Conservation (phyloP, 2,329 filamentous ascomycete genomes). For the Aureobasidium sp. region DNA sequence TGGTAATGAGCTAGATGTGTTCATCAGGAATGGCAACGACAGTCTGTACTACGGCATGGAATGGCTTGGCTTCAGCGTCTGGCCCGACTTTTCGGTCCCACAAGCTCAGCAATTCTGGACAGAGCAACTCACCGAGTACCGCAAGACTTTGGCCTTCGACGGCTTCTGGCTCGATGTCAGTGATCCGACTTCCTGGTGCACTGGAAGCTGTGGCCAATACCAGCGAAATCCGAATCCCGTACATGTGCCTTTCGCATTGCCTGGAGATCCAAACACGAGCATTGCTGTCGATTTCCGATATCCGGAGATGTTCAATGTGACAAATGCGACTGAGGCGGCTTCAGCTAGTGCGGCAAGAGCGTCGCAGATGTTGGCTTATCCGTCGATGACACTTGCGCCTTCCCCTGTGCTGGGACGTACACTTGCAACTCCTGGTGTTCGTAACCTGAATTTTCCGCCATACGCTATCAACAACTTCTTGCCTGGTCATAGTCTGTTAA, state of each 20-base stretch:
- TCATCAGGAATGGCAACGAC: conserved; percentile 46
- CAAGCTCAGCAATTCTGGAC: conserved; percentile 21
- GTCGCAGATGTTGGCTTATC: conserved; percentile 16
- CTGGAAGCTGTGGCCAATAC: conserved; percentile 17
- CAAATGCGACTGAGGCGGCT: conserved; percentile 20
- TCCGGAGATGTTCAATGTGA: conserved; percentile 19
- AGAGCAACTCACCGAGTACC: conserved; percentile 17
- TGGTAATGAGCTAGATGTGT: conserved; percentile 42
- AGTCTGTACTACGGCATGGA: conserved; percentile 31
- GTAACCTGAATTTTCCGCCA: conserved; percentile 19
- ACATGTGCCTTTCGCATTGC: conserved; percentile 20
- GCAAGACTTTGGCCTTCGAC: conserved; percentile 17
- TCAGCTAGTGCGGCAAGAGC: conserved; percentile 15
- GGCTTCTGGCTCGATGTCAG: conserved; percentile 20
- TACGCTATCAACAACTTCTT: conserved; percentile 21
- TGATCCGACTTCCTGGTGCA: conserved; percentile 16
- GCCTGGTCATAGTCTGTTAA: conserved; percentile 18
- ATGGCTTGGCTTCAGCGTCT: conserved; percentile 16
- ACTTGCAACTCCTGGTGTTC: conserved; percentile 17
- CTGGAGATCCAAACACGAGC: conserved; percentile 18
- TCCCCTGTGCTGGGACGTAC: conserved; percentile 16
- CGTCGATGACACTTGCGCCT: conserved; percentile 14
- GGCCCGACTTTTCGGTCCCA: conserved; percentile 16
- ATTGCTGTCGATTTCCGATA: conserved; percentile 20
- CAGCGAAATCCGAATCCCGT: conserved; percentile 17